These are phyloP conservation scores for Fusarium sp. DNA, from an alignment of 2,329 filamentous ascomycete genomes.

Conservation along the genomic window DNA sequence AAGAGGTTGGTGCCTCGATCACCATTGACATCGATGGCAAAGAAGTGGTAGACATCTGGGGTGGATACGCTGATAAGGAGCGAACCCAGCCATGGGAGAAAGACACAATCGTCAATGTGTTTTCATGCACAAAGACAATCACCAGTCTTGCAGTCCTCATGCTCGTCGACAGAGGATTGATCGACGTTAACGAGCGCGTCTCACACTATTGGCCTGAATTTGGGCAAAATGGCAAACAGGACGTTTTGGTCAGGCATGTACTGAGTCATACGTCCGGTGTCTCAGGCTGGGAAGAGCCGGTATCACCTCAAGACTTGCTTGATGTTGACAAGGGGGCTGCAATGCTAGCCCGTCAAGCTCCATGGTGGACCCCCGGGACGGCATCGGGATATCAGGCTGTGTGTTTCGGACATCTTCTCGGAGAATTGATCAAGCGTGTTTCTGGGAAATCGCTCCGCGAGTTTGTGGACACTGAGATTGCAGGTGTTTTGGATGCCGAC, in stretches of 20 bases:
- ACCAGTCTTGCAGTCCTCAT: slow-evolving; percentile 21
- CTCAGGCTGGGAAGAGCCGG: not conserved
- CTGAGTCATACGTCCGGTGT: slow-evolving; percentile 18
- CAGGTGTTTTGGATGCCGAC: not conserved
- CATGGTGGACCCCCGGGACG: not conserved
- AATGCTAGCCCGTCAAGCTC: not conserved
- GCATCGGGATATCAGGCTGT: not conserved
- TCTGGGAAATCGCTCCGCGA: not conserved
- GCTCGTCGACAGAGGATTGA: slow-evolving; percentile 10
- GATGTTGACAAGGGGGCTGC: not conserved
- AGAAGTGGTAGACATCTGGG: not conserved
- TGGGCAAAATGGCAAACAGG: slow-evolving; percentile 16
- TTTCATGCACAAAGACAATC: slow-evolving; percentile 24
- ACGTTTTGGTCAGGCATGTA: not conserved
- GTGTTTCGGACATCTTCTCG: not conserved
- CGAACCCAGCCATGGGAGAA: not conserved
- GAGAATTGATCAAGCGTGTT: not conserved
- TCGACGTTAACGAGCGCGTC: not conserved
- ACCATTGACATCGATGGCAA: not conserved
- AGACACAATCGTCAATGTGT: slow-evolving; percentile 10
- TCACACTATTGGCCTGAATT: slow-evolving; percentile 30
- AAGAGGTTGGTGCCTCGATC: slow-evolving; percentile 2
- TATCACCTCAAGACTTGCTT: not conserved
- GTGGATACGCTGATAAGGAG: not conserved
- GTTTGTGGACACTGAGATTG: not conserved